These are phyloP conservation scores for Marasmius oreades DNA, from an alignment of 1,284 basidiomycete species.

Conservation along the genomic window DNA sequence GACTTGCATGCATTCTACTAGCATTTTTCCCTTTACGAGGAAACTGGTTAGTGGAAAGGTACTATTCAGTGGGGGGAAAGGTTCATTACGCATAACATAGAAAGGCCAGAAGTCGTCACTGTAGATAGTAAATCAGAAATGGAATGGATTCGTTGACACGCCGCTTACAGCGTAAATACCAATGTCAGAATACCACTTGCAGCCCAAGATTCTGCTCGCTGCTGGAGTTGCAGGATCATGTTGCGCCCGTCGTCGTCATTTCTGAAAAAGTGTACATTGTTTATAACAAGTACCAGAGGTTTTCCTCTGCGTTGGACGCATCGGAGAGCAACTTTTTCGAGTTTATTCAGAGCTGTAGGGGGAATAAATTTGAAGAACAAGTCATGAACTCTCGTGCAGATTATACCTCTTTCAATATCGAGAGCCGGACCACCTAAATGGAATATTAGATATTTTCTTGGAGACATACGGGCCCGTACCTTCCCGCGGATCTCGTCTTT, in stretches of 20 bases:
- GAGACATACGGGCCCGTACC: slow-evolving; percentile 32
- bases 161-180: slow-evolving; percentile 71
- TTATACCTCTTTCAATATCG: slow-evolving; percentile 75
- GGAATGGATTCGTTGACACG: not conserved
- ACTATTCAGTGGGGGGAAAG: slow-evolving; percentile 16
- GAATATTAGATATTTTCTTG: not conserved
- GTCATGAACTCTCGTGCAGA: not conserved
- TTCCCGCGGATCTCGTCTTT: slow-evolving; percentile 79
- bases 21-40: slow-evolving; percentile 74
- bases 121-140: slow-evolving; percentile 16
- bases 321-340: slow-evolving; percentile 81
- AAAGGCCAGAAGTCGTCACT: slow-evolving; percentile 83
- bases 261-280: slow-evolving; percentile 76
- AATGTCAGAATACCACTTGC: slow-evolving; percentile 75
- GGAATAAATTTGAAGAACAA: not conserved
- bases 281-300: slow-evolving; percentile 77
- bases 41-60: too few species aligned
- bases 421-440: slow-evolving; percentile 68
- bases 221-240: slow-evolving; percentile 79
- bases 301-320: slow-evolving; percentile 52
- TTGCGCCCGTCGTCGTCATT: slow-evolving; percentile 77
- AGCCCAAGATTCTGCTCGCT: slow-evolving; percentile 82
- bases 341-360: slow-evolving; percentile 66
- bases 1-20: slow-evolving; percentile 66
- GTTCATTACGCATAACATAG: slow-evolving; percentile 52